Base-by-base conservation (phyloP, 2,329 filamentous ascomycete genomes). In the Botrytis squamosa region DNA sequence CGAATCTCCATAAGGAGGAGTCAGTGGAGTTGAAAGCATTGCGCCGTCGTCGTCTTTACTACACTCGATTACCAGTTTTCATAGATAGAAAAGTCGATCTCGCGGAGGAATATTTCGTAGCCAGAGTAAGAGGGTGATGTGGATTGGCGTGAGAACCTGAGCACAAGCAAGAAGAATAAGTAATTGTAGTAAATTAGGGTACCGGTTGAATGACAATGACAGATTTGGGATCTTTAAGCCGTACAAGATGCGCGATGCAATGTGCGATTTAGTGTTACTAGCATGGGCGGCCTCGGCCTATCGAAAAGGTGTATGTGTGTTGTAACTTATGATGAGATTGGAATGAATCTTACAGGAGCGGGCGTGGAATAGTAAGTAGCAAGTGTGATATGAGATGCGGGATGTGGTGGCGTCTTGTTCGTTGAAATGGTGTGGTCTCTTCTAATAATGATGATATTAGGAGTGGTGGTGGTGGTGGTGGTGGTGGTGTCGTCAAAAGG, bases 11-110 rank as follows among this genome's bases (percentile, higher is more conserved):
- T 75, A 75, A 20, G 76, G 77, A 59, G 78, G 77, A 73, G 77
- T 78, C 52, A 78, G 72, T 36, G 76, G 77, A 74, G 76, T 73
- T 64, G 74, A 72, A 70, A 75, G 75, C 79, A 80, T 80, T 75
- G 73, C 68, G 68, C 72, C 49, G 62, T 44, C 33, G 38, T 65
- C 76, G 49, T 72, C 70, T 74, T 74, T 74, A 70, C 74, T 74
- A 72, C 75, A 76, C 66, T 71, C 73, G 57, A 67, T 69, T 52
- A 52, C 18, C 69, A 67, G 71, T 75, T 75, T 70, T 75, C 76
- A 73, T 75, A 22, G 20, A 69, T 9, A 60, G 22, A 14, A 67
- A 55, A 7, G 14, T 55, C 60, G 7, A 14, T 55, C 60, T 67
- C 70, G 40, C 49, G 38, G 66, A 52, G 18, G 14, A 52, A 42